Percentiles rank a stretch among this genome's conserved stretches.
Conservation (phyloP, 2,329 filamentous ascomycete species). For the Clathrospora elynae region DNA sequence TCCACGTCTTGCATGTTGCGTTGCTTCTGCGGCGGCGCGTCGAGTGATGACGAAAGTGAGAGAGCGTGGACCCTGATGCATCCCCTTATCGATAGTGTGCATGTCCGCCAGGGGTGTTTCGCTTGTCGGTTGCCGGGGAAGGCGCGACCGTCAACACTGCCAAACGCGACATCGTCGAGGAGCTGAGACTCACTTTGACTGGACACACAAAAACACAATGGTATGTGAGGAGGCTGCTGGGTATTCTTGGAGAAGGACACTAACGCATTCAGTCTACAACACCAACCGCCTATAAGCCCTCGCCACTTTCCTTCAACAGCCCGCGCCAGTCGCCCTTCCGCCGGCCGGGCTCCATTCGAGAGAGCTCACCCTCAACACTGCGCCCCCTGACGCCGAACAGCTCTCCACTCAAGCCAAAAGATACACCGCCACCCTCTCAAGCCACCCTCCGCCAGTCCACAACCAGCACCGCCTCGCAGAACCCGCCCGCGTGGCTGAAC, state of each 20-base stretch:
- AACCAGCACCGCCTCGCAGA: slow-evolving; percentile 41
- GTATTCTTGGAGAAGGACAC: no score
- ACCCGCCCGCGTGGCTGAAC: slow-evolving; percentile 45
- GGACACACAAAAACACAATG: slow-evolving; percentile 18
- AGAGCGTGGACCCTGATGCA: no score
- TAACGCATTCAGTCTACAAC: slow-evolving; percentile 36
- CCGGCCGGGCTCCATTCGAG: slow-evolving; percentile 49
- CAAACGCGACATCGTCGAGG: no score
- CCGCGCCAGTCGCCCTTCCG: slow-evolving; percentile 53
- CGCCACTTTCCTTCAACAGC: slow-evolving; percentile 52
- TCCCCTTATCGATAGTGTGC: no score
- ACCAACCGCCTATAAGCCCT: slow-evolving; percentile 49
- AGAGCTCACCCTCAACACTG: slow-evolving; percentile 48
- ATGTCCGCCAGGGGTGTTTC: no score
- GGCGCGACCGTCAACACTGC: no score
- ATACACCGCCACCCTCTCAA: slow-evolving; percentile 35
- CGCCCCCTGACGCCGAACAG: slow-evolving; percentile 48
- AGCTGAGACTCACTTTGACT: no score
- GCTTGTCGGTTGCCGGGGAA: no score
- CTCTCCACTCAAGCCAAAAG: slow-evolving; percentile 49
- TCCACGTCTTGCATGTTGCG: no score
- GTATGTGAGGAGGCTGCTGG: no score
- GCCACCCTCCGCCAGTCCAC: slow-evolving; percentile 40
- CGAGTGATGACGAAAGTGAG: no score
- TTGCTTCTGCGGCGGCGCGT: no score